phyloP scores from a whole-genome alignment of 371 early-diverging fungal genomes.

The Conidiobolus incongruus region DNA sequence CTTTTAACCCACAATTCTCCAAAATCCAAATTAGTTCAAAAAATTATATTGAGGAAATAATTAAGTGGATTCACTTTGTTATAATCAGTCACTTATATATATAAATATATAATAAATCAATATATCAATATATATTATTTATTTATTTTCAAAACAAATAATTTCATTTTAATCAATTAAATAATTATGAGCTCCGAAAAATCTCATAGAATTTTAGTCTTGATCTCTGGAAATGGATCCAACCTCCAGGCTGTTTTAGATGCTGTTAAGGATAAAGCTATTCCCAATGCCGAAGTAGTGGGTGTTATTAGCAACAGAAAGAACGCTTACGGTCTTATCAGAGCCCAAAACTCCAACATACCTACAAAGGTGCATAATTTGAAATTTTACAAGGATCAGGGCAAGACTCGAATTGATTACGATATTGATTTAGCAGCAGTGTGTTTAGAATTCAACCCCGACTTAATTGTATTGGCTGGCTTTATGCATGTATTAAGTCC shows the following conservation, averaged over 20 bases:
- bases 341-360: slow-evolving; percentile 61
- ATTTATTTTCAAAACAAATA: not conserved
- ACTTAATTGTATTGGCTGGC: slow-evolving; percentile 81
- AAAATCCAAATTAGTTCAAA: no score
- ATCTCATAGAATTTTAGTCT: slow-evolving; percentile 20
- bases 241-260: slow-evolving; percentile 95
- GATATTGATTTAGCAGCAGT: slow-evolving; percentile 59
- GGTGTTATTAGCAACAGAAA: slow-evolving; percentile 61
- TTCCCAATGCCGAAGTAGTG: slow-evolving; percentile 48
- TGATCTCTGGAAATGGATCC: slow-evolving; percentile 85
- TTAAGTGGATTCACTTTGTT: no score
- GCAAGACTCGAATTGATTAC: slow-evolving; percentile 63
- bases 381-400: slow-evolving; percentile 39
- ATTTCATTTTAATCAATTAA: not conserved
- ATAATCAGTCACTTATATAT: no score
- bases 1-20: no score
- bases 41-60: no score
- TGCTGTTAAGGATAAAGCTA: slow-evolving; percentile 28
- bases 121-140: not conserved
- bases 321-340: slow-evolving; percentile 64
- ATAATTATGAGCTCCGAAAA: not conserved
- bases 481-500: slow-evolving; percentile 91
- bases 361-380: slow-evolving; percentile 71
- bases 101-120: no score
- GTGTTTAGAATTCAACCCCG: slow-evolving; percentile 33